Evolutionary conservation across 768 basidiomycete genomes (phyloP), one percentile per base, ranked within the genome.

Genomic region (Termitomyces sp.): DNA sequence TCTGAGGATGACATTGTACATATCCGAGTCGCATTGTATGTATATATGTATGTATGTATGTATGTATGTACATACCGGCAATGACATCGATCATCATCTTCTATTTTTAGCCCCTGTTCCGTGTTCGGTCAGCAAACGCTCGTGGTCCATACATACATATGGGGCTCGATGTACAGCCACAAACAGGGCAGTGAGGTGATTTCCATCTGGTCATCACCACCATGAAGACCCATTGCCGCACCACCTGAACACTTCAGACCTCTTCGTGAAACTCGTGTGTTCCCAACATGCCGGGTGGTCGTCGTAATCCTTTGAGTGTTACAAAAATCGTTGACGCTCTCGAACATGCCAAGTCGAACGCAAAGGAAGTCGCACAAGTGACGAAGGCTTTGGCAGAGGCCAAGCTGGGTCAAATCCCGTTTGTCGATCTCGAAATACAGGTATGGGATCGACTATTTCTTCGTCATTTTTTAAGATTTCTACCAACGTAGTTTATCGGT

Each of bases 351-450:
- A 69, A 72, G 59, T 56, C 64, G 42, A 68, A 71, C 32, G 70
- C 72, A 10, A 72, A 70, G 39, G 75, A 77, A 40, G 65, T 61
- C 6, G 71, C 73, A 1, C 67, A 70, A 12, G 58, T 69, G 13
- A 64, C 71, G 7, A 74, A 75, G 51, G 60, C 67, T 1, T 59
- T 75, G 20, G 66, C 70, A 36, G 69, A 70, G 42, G 62, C 61
- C 44, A 71, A 72, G 53, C 65, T 76, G 37, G 70, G 75, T 5
- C 74, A 74, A 33, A 75, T 70, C 12, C 72, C 76, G n/a, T 84
- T 79, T 61, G 79, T 85, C 20, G 86, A 89, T 66, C 66, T 88
- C 30, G 71, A 72, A 14, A 82, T 88, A 52, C 81, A 83, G 71
- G 83, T 84, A 56, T 57, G 72, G 30, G 22, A 49, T 13, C 2